phyloP scores from a whole-genome alignment of 2,329 filamentous ascomycete species.

The Epichloe coenophiala region DNA sequence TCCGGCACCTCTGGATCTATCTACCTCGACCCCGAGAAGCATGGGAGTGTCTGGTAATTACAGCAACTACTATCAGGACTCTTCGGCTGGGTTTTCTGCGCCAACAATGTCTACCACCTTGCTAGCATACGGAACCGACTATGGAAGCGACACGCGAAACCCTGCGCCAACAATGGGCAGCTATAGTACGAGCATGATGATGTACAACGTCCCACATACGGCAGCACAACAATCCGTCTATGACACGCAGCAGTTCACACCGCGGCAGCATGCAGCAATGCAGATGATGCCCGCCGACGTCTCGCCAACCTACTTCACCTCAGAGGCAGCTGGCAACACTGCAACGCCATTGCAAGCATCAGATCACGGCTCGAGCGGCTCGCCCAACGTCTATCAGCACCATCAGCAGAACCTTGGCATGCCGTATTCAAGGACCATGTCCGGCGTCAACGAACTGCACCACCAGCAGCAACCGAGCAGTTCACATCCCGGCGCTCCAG shows the following conservation, averaged over 20 bases:
- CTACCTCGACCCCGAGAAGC: slow-evolving; percentile 32
- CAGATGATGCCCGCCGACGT: slow-evolving; percentile 45
- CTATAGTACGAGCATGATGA: slow-evolving; percentile 53
- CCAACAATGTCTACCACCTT: slow-evolving; percentile 41
- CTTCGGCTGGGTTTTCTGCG: slow-evolving; percentile 36
- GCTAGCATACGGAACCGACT: slow-evolving; percentile 50
- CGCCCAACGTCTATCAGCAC: slow-evolving; percentile 53
- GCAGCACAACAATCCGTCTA: slow-evolving; percentile 53
- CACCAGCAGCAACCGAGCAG: slow-evolving; percentile 8
- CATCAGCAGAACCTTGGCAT: slow-evolving; percentile 45
- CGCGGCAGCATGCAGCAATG: slow-evolving; percentile 63
- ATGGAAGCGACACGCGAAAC: slow-evolving; percentile 47
- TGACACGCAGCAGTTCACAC: slow-evolving; percentile 62
- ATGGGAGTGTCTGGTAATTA: slow-evolving; percentile 45
- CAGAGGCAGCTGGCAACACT: slow-evolving; percentile 32
- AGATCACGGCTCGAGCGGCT: slow-evolving; percentile 30
- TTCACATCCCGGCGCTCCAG: slow-evolving; percentile 27
- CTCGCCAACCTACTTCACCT: slow-evolving; percentile 57
- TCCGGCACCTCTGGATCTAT: slow-evolving; percentile 34
- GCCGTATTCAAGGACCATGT: slow-evolving; percentile 35
- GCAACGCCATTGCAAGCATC: slow-evolving; percentile 40
- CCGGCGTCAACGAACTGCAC: slow-evolving; percentile 32
- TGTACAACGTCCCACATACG: slow-evolving; percentile 65
- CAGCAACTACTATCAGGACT: slow-evolving; percentile 45
- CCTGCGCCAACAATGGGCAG: slow-evolving; percentile 38